Evolutionary conservation across 2,329 filamentous ascomycete species (phyloP).

Genomic region (Neofusicoccum umdonicola): DNA sequence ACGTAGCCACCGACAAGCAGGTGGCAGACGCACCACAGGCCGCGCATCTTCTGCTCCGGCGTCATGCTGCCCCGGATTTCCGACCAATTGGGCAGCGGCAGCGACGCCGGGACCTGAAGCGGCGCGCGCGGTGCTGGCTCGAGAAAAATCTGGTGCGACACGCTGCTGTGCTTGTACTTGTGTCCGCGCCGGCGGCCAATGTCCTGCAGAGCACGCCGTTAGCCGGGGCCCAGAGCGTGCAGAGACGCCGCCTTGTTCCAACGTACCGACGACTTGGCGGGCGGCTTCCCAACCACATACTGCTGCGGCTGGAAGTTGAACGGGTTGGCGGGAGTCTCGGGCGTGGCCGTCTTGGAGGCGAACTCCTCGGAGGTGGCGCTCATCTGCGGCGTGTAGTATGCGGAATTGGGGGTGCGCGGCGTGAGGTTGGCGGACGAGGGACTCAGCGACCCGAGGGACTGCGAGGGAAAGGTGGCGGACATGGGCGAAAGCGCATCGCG

Average conservation of each 20-base stretch:
- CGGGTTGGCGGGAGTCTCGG: conserved; percentile 72
- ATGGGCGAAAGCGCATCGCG: conserved; percentile 38
- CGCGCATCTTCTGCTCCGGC: conserved; percentile 74
- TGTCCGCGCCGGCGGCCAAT: conserved; percentile 90
- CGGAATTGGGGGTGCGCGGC: conserved; percentile 30
- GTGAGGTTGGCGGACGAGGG: conserved; percentile 51
- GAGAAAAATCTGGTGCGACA: conserved; percentile 95
- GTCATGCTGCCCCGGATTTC: conserved; percentile 92
- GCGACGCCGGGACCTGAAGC: conserved; percentile 82
- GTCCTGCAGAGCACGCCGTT: conserved; percentile 54
- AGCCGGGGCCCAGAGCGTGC: not conserved
- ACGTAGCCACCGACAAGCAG: conserved; percentile 79
- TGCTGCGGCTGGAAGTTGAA: conserved; percentile 86
- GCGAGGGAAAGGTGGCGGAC: conserved; percentile 38
- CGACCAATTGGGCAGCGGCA: conserved; percentile 83
- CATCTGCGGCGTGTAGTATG: conserved; percentile 27
- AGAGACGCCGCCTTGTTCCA: not conserved
- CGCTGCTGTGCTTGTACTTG: conserved; percentile 95
- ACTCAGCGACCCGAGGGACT: not conserved
- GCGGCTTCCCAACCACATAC: conserved; percentile 56
- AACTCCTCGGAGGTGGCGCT: conserved; percentile 19
- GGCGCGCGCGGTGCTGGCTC: conserved; percentile 84
- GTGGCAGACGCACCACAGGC: conserved; percentile 90
- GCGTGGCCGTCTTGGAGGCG: conserved; percentile 57
- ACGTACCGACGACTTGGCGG: conserved; percentile 74